Conservation (phyloP, 371 early-diverging fungal species). For the Mortierella sp. region DNA sequence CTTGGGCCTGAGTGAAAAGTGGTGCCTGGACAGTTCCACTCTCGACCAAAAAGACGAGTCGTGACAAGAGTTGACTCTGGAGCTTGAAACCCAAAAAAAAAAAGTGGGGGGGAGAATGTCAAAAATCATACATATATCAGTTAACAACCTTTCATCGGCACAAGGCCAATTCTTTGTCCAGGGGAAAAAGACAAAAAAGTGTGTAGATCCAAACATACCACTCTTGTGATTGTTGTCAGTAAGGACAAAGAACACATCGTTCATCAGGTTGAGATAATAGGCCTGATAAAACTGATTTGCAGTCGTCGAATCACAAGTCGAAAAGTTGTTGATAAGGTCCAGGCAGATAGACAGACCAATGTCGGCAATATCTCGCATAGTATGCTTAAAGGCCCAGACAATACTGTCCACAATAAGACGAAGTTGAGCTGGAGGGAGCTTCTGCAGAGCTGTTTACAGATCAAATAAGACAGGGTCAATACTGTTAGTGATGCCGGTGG, state of each 20-base stretch:
- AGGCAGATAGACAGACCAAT: conserved; percentile 87
- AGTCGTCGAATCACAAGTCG: conserved; percentile 76
- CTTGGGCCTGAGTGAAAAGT: conserved; percentile 77
- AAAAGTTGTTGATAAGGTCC: conserved; percentile 86
- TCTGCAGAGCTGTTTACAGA: conserved; percentile 74
- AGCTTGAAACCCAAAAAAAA: conserved; percentile 82
- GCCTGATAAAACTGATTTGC: conserved; percentile 91
- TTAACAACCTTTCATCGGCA: no score
- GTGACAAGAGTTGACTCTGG: conserved; percentile 89
- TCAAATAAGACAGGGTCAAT: neutral
- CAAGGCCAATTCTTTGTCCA: neutral
- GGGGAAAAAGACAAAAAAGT: no score
- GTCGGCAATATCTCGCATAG: conserved; percentile 97
- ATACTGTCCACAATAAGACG: conserved; percentile 91
- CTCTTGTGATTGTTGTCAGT: conserved; percentile 98
- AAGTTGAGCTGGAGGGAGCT: conserved; percentile 85
- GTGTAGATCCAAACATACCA: conserved; percentile 63
- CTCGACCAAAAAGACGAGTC: conserved; percentile 88
- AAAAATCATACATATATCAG: no score
- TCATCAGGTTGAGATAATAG: conserved; percentile 88
- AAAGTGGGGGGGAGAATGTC: neutral
- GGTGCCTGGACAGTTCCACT: conserved; percentile 85
- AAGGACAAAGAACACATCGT: conserved; percentile 96
- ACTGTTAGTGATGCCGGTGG: neutral
- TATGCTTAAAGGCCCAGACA: conserved; percentile 98